Evolutionary conservation across 495 filamentous ascomycete genomes (phyloP).

Genomic region (Penicillium flavigenum): DNA sequence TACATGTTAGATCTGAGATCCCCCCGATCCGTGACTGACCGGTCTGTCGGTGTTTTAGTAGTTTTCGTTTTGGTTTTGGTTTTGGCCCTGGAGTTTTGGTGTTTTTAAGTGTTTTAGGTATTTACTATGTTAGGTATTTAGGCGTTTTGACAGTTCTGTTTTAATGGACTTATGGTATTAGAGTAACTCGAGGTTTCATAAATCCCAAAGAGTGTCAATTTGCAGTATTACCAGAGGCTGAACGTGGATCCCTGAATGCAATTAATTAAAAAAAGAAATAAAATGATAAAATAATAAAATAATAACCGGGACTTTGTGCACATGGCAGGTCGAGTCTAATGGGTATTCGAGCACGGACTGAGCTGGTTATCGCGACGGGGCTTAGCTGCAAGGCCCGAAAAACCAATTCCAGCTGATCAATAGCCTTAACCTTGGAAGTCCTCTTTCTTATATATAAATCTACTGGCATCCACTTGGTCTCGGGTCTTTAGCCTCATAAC

Average conservation of each 20-base stretch:
- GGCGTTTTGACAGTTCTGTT: not conserved
- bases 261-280: slow-evolving; percentile 12
- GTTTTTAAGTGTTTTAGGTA: not conserved
- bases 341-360: slow-evolving; percentile 30
- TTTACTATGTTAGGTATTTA: too few relatives aligned
- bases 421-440: not conserved
- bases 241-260: slow-evolving; percentile 3
- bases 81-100: not conserved
- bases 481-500: slow-evolving; percentile 8
- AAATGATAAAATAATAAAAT: not conserved
- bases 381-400: slow-evolving; percentile 34
- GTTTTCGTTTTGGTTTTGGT: not conserved
- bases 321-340: slow-evolving; percentile 21
- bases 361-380: slow-evolving; percentile 35
- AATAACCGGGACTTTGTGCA: slow-evolving; percentile 9
- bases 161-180: not conserved
- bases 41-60: slow-evolving; percentile 7
- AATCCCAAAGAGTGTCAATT: not conserved
- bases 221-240: slow-evolving; percentile 7
- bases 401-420: slow-evolving; percentile 29
- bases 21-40: slow-evolving; percentile 7
- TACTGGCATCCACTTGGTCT: slow-evolving; percentile 18
- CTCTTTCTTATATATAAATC: slow-evolving; percentile 31
- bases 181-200: not conserved
- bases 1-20: slow-evolving; percentile 14